Base-by-base conservation (phyloP, 352 stramenopile genomes). In the Globisporangium rhizosaccharum region DNA sequence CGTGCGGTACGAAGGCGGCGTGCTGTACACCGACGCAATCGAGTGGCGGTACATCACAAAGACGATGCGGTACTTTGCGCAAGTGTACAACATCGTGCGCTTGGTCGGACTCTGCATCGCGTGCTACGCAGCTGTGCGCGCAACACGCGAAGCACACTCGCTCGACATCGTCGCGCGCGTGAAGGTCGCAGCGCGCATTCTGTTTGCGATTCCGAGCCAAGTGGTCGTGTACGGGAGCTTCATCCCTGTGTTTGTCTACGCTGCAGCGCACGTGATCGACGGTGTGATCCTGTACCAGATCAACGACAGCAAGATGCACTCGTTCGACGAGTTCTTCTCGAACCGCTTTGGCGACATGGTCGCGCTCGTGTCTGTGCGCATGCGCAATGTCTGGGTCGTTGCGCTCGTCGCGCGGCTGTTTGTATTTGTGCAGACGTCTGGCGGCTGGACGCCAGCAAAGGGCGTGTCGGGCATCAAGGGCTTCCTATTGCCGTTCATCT, bases 181-280 rank as follows among this genome's bases (percentile, higher is more conserved):
- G 15, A 62, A 52, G 25, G 45, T 56, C 11, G 64, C 72, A n/a
- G 20, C 70, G 51, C 65, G 57, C 6, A 60, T 82, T 2, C 72
- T 84, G 36, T 84, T 81, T 51, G 62, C 67, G 17, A 56, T 82
- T 5, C 74, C 74, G n/a, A 82, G 56, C 42, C 74, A 84, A 49
- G 70, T 79, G 6, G 63, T 82, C 4, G 72, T 84, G 47, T 84
- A 82, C 42, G 74, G 74, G 15, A 84, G 74, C 56, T 76, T 77
- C 65, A 49, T 84, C 33, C 70, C 74, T 6, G 70, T 79, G 45
- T 63, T 81, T 39, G 49, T 75, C 23, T 84, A 82, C 56, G 67
- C 74, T 15, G 75, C 68, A 42, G 74, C 72, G 14, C 72, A 84
- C 51, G 57, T 78, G 17, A 79, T 84, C 42, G 74, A 84, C 46